Evolutionary conservation across 495 filamentous ascomycete genomes (phyloP), one percentile per base, ranked within the genome.

Genomic region (Aspergillus ostianus): DNA sequence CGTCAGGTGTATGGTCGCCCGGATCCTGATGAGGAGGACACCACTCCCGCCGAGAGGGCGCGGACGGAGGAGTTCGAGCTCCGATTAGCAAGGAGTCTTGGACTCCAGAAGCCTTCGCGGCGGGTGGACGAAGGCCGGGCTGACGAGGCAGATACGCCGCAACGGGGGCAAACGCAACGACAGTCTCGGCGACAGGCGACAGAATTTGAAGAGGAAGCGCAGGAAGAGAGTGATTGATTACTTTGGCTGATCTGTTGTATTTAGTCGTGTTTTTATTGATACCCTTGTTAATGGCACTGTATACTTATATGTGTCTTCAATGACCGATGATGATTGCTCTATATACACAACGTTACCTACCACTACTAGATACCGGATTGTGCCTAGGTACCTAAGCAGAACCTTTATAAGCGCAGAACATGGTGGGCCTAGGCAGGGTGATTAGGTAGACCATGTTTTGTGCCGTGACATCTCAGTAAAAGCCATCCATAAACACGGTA

Each of bases 1-100:
- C 82, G 82, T 55, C 76, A 74, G 57, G 87, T 90, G 15, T 87
- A 87, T 67, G 77, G 73, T 29, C 68, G 60, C 30, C 69, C 68
- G 64, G 55, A 65, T 69, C 57, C 61, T 60, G 63, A 60, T 61
- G 69, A 69, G 61, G 61, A 65, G 50, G 76, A 83, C 56, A 74
- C 86, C n/a, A 75, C 83, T 12, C 72, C 77, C 55, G 67, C 72
- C 3, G 68, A 72, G 62, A 65, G 59, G 41, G 61, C 68, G 18
- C 64, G 57, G 29, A 62, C 61, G 19, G 67, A 68, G 30, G 67
- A 74, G 26, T 73, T 76, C 54, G 72, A 74, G 55, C 61, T 60
- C 7, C 63, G 65, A 50, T 58, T 73, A 46, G 59, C 56, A 57
- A 69, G 71, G 61, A 77, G 69, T 62, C 48, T 74, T 53, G 73